Conservation (phyloP, 768 basidiomycete species). For the Lactarius sp. region DNA sequence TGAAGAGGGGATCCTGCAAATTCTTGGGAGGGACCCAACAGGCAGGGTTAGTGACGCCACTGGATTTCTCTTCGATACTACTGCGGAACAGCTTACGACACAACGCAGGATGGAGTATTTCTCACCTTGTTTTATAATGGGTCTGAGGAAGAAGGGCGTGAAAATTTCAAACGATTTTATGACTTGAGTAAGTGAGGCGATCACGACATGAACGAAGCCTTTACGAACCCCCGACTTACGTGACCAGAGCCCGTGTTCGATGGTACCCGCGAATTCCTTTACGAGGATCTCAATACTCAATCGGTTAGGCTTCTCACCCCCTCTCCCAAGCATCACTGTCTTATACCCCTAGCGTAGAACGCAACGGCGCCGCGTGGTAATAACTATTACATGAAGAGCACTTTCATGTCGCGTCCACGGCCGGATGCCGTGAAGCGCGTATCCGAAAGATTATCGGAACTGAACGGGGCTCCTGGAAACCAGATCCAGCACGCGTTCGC, state of each 20-base stretch:
- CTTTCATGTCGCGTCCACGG: neutral
- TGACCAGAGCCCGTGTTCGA: slow-evolving; percentile 40
- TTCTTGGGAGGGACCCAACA: slow-evolving; percentile 37
- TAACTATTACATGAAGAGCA: slow-evolving; percentile 42
- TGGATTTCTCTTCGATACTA: neutral
- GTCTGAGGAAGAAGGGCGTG: slow-evolving; percentile 43
- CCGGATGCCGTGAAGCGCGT: neutral
- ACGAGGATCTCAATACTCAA: slow-evolving; percentile 40
- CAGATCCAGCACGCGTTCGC: slow-evolving; percentile 31
- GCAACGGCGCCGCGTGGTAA: slow-evolving; percentile 34
- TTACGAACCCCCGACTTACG: neutral
- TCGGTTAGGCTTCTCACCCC: slow-evolving; percentile 30
- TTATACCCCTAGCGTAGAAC: slow-evolving; percentile 33
- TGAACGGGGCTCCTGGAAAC: slow-evolving; percentile 21
- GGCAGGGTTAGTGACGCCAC: slow-evolving; percentile 32
- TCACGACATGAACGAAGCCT: too few species aligned
- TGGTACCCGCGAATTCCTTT: slow-evolving; percentile 43
- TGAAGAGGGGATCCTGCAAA: slow-evolving; percentile 37
- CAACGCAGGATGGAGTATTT: slow-evolving; percentile 37
- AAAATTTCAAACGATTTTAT: slow-evolving; percentile 41
- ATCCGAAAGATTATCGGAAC: neutral
- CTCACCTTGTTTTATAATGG: slow-evolving; percentile 46
- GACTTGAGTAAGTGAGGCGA: slow-evolving; percentile 37
- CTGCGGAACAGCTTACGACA: neutral
- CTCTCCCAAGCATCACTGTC: too few species aligned